Evolutionary conservation across 768 basidiomycete species (phyloP).

Genomic region (Mycena capillaripes): DNA sequence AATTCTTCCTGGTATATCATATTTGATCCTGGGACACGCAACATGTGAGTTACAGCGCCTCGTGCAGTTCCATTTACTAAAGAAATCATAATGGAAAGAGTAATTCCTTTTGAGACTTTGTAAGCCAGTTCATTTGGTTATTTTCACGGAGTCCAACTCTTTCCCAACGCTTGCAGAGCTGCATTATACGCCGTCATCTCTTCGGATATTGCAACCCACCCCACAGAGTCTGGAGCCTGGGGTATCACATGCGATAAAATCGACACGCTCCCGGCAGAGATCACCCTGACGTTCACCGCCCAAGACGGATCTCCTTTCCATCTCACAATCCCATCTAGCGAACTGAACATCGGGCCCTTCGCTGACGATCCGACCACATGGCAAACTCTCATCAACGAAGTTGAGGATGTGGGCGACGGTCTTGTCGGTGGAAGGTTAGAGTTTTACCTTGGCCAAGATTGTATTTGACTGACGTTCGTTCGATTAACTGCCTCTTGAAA

Average conservation of each 20-base stretch:
- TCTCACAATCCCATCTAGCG: constrained; percentile 69
- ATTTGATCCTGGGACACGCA: constrained; percentile 72
- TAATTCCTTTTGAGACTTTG: constrained; percentile 62
- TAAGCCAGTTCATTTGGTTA: constrained; percentile 50
- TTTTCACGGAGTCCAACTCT: constrained; percentile 3
- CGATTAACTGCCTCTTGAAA: constrained; percentile 62
- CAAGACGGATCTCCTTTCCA: constrained; percentile 63
- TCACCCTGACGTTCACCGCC: constrained; percentile 67
- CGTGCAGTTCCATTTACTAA: not conserved
- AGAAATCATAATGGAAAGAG: constrained; percentile 1
- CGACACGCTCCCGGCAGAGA: constrained; percentile 60
- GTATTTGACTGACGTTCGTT: not conserved
- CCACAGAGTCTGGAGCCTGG: constrained; percentile 66
- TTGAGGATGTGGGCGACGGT: constrained; percentile 57
- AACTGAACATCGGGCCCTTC: constrained; percentile 73
- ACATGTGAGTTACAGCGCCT: constrained; percentile 46
- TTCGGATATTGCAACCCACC: constrained; percentile 65
- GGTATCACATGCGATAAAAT: constrained; percentile 66
- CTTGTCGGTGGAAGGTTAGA: constrained; percentile 61
- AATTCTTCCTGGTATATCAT: constrained; percentile 59
- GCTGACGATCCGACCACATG: constrained; percentile 61
- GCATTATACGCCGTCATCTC: constrained; percentile 71
- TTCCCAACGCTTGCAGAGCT: constrained; percentile 47
- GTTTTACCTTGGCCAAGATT: not conserved
- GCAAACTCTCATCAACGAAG: constrained; percentile 73